Percentiles rank a stretch among this genome's conserved stretches.
phyloP scores from a whole-genome alignment of 768 basidiomycete genomes.

The Serpula lacrymans region DNA sequence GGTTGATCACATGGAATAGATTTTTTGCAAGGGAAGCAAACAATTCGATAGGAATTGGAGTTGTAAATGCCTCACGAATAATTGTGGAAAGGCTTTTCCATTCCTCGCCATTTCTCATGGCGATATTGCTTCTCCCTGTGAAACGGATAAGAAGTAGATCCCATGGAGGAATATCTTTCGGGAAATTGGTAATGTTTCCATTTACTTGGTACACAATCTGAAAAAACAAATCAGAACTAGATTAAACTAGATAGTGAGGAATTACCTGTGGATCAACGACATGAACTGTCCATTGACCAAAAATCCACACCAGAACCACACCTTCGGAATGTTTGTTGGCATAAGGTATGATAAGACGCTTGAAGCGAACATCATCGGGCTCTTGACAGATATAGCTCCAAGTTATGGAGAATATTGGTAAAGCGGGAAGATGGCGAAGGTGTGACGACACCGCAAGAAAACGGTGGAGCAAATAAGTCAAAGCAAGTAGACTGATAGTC shows the following conservation, averaged over 20 bases:
- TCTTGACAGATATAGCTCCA: slow-evolving; percentile 31
- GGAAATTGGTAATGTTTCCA: slow-evolving; percentile 8
- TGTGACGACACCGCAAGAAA: slow-evolving; percentile 17
- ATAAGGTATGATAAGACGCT: slow-evolving; percentile 32
- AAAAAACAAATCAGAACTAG: background rate
- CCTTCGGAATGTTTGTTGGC: slow-evolving; percentile 33
- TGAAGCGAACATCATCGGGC: slow-evolving; percentile 29
- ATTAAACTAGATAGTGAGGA: slow-evolving; percentile 1
- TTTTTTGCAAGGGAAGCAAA: slow-evolving; percentile 28
- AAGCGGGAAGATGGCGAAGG: slow-evolving; percentile 30
- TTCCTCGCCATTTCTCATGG: slow-evolving; percentile 34
- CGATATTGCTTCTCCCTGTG: slow-evolving; percentile 31
- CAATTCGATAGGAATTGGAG: slow-evolving; percentile 28
- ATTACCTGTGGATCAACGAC: slow-evolving; percentile 32
- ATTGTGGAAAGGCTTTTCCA: slow-evolving; percentile 34
- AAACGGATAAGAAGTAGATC: slow-evolving; percentile 34
- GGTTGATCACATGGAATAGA: slow-evolving; percentile 30
- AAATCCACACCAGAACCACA: slow-evolving; percentile 33
- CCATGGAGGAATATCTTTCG: slow-evolving; percentile 20
- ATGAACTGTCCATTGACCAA: slow-evolving; percentile 38
- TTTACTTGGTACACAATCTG: slow-evolving; percentile 12
- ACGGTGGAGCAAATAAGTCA: no score
- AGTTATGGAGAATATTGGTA: slow-evolving; percentile 25
- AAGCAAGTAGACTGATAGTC: no score
- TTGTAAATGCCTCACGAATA: slow-evolving; percentile 30